Percentiles rank a stretch among this genome's conserved stretches.
Evolutionary conservation across 192 early-diverging fungal species (phyloP).

Genomic region (Chytriomyces hyalinus): DNA sequence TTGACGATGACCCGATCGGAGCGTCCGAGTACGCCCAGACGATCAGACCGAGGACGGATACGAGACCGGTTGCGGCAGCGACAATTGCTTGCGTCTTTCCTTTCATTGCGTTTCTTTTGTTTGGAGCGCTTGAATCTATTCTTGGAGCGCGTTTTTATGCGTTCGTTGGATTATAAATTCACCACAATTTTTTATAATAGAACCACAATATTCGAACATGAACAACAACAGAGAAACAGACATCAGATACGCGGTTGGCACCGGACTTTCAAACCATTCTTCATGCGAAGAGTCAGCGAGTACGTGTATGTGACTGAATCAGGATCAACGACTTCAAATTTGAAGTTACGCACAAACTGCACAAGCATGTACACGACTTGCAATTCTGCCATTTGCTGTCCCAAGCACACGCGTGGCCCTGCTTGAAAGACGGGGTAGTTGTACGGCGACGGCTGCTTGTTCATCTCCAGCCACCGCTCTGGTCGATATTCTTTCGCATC

Average conservation of each 20-base stretch:
- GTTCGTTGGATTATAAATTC: no score
- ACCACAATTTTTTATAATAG: no score
- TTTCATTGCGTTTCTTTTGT: neutral
- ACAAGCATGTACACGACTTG: slow-evolving; percentile 47
- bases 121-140: no score
- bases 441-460: slow-evolving; percentile 39
- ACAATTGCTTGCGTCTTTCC: neutral
- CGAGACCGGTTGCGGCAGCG: neutral
- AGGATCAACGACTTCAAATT: slow-evolving; percentile 20
- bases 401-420: slow-evolving; percentile 50
- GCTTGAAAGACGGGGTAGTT: slow-evolving; percentile 49
- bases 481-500: slow-evolving; percentile 68
- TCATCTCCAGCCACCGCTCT: slow-evolving; percentile 66
- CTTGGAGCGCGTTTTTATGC: no score
- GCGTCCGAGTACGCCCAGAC: neutral
- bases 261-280: slow-evolving; percentile 15
- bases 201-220: no score
- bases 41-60: neutral
- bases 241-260: neutral
- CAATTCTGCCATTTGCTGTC: slow-evolving; percentile 45
- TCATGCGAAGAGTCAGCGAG: slow-evolving; percentile 36
- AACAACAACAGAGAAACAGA: no score
- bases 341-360: slow-evolving; percentile 32
- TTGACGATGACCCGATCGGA: neutral
- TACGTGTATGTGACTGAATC: slow-evolving; percentile 30